Evolutionary conservation across 495 filamentous ascomycete genomes (phyloP).

Genomic region (Neurospora sublineolata): DNA sequence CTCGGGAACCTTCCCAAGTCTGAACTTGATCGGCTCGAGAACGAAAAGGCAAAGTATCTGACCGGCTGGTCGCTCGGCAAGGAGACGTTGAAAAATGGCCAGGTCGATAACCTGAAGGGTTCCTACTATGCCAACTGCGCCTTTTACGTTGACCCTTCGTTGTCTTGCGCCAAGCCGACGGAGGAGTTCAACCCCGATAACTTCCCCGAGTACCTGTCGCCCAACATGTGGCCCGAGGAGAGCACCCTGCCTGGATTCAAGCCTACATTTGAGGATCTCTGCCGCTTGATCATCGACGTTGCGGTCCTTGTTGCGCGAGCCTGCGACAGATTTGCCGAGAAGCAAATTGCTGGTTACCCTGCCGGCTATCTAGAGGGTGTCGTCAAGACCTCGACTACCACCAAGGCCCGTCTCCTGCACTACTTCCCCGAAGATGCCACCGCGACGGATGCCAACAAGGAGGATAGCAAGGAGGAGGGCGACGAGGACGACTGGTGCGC

Average conservation of each 20-base stretch:
- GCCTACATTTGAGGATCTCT: constrained; percentile 60
- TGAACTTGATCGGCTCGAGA: constrained; percentile 64
- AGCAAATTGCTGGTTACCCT: constrained; percentile 64
- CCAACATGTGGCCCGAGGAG: constrained; percentile 75
- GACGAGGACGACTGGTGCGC: constrained; percentile 91
- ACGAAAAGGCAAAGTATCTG: constrained; percentile 49
- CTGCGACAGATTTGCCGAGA: constrained; percentile 76
- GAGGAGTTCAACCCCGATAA: constrained; percentile 45
- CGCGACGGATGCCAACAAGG: constrained; percentile 19
- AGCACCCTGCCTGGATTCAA: constrained; percentile 61
- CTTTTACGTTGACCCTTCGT: constrained; percentile 63
- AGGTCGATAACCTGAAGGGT: constrained; percentile 86
- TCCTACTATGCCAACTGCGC: constrained; percentile 96
- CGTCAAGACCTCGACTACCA: constrained; percentile 73
- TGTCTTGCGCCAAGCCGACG: constrained; percentile 48
- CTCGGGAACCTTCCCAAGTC: constrained; percentile 68
- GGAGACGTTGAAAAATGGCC: constrained; percentile 82
- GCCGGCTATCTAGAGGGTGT: constrained; percentile 72
- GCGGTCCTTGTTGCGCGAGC: constrained; percentile 76
- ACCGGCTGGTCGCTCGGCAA: constrained; percentile 79
- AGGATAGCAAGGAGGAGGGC: constrained; percentile 37
- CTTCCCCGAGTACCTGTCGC: constrained; percentile 46
- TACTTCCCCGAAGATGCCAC: constrained; percentile 63
- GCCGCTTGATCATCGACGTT: constrained; percentile 74
- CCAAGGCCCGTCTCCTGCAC: constrained; percentile 85